Evolutionary conservation across 805 yeast genomes (phyloP), one percentile per base, ranked within the genome.

Genomic region (Saccharomyces eubayanus): DNA sequence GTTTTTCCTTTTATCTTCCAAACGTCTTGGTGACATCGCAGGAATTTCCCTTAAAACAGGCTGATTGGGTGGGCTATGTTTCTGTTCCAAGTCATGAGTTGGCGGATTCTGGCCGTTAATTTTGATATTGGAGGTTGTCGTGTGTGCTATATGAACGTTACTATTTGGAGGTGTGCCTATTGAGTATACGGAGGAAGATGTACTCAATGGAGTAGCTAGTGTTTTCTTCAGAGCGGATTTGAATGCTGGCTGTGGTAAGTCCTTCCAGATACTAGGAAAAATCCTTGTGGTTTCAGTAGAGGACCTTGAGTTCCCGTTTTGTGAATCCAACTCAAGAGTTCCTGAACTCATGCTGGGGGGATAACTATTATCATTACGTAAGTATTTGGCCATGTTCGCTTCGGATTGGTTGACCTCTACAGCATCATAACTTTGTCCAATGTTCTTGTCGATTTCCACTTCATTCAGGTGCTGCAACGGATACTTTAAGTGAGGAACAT

Each of bases 111-210:
- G 77, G 1, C 91, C 85, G 68, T 87, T 87, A 53, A 85, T 64
- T 55, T 89, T 75, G 0, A 92, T 87, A 65, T 87, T 87, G 62
- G 86, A 90, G 0, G 91, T 91, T 0, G 92, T 87, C 0, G 91
- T 77, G 52, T 84, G 68, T 0, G 87, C 82, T 47, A 84, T 63
- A 61, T 85, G 84, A 0, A 87, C 89, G 55, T 77, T 78, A 27
- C 79, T 79, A 0, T 87, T 87, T 1, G 85, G 74, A 3, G 73
- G 64, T 10, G 53, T 47, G 31, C 57, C 56, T 1, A 36, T 11
- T 3, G 57, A 30, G 28, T 59, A 56, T 3, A 53, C 45, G 8
- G 70, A 55, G 49, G 66, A 49, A 16, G 43, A 36, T 28, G 56
- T 52, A 47, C 54, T 49, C 53, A 53, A 45, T 36, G 43, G 12